Evolutionary conservation across 2,329 filamentous ascomycete genomes (phyloP).

Genomic region (Neoscytalidium dimidiatum): DNA sequence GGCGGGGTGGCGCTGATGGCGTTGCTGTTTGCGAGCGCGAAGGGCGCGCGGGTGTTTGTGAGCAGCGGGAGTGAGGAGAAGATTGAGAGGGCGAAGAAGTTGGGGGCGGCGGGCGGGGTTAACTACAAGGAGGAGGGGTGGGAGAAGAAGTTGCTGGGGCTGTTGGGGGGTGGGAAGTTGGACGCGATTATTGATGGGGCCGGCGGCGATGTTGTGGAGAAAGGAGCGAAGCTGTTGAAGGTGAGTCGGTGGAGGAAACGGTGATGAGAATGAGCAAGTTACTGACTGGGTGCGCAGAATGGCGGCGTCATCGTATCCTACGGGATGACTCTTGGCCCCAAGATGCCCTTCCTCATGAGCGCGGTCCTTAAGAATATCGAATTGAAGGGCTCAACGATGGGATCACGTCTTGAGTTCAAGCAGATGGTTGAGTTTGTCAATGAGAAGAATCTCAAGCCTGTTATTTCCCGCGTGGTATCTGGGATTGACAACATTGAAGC

Average conservation of each 20-base stretch:
- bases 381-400: slow-evolving; percentile 85
- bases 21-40: slow-evolving; percentile 74
- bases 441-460: slow-evolving; percentile 70
- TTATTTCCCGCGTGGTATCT: slow-evolving; percentile 73
- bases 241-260: slow-evolving; percentile 27
- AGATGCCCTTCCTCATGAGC: slow-evolving; percentile 83
- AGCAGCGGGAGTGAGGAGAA: slow-evolving; percentile 75
- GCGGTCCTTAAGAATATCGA: slow-evolving; percentile 88
- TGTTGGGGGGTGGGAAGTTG: slow-evolving; percentile 68
- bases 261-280: slow-evolving; percentile 19
- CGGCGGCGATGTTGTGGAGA: slow-evolving; percentile 78
- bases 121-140: slow-evolving; percentile 76
- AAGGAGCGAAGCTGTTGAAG: slow-evolving; percentile 69
- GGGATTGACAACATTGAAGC: slow-evolving; percentile 74
- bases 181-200: slow-evolving; percentile 91
- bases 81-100: slow-evolving; percentile 66
- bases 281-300: slow-evolving; percentile 37
- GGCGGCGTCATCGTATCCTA: slow-evolving; percentile 86
- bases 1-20: slow-evolving; percentile 86
- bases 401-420: slow-evolving; percentile 82
- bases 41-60: slow-evolving; percentile 67
- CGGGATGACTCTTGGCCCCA: slow-evolving; percentile 85
- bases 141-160: slow-evolving; percentile 70
- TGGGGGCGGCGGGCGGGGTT: slow-evolving; percentile 83
- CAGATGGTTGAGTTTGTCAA: slow-evolving; percentile 86